Percentiles rank a stretch among this genome's conserved stretches.
Conservation (phyloP, 140 eudicot species). For the Anethum foeniculum region DNA sequence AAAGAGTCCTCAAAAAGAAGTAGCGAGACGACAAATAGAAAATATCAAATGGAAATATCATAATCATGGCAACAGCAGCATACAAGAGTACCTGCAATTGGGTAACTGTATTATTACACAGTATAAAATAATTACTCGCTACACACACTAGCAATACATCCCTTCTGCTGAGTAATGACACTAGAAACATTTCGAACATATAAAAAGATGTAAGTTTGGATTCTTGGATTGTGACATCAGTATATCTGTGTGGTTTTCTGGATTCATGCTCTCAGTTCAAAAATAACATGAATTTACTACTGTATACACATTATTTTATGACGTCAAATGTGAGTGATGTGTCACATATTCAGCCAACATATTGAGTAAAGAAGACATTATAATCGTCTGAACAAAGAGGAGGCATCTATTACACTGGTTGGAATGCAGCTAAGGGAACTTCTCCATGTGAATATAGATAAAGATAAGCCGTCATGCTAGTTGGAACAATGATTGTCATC, state of each 20-base stretch:
- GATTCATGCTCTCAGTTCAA: not conserved
- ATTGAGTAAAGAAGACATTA: not conserved
- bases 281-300: not conserved
- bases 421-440: constrained; percentile 83
- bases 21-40: constrained; percentile 88
- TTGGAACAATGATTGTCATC: constrained; percentile 32
- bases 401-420: constrained; percentile 33
- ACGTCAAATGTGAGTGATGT: not conserved
- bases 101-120: not conserved
- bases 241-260: not conserved
- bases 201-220: not conserved
- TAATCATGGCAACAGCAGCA: constrained; percentile 53
- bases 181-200: not conserved
- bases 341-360: not conserved
- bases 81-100: constrained; percentile 79
- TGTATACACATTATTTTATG: not conserved
- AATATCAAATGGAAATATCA: constrained; percentile 89
- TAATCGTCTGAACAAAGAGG: constrained; percentile 16
- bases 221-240: not conserved
- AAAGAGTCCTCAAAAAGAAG: constrained; percentile 75
- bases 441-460: constrained; percentile 30
- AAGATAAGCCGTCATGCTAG: constrained; percentile 31
- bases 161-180: not conserved
- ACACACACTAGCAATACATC: not conserved
- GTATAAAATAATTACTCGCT: not conserved